Evolutionary conservation across 352 stramenopile species (phyloP).

Genomic region (Globisporangium perplexum): DNA sequence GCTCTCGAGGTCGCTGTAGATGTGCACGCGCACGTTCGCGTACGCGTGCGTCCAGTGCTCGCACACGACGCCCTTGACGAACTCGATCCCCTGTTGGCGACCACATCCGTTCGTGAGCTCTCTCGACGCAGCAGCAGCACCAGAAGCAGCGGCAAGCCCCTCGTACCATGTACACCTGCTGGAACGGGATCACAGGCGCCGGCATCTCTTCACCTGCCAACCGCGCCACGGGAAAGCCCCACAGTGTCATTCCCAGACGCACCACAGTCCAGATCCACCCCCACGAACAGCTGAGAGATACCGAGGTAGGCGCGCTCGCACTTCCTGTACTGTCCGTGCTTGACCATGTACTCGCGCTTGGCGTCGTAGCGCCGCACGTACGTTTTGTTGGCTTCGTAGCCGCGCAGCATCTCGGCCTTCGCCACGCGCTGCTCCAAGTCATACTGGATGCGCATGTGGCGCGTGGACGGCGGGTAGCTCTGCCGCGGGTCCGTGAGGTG

Average conservation of each 20-base stretch:
- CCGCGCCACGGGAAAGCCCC: too few species aligned
- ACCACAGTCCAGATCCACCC: neutral
- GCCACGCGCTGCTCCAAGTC: conserved; percentile 56
- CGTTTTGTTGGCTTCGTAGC: conserved; percentile 64
- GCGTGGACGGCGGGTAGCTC: conserved; percentile 48
- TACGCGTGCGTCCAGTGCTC: conserved; percentile 63
- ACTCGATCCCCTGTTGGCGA: conserved; percentile 39
- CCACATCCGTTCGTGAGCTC: neutral
- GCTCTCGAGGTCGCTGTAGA: conserved; percentile 45
- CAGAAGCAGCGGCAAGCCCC: neutral
- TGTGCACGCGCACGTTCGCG: conserved; percentile 41
- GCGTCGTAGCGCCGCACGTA: conserved; percentile 65
- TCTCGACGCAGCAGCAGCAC: neutral
- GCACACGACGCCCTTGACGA: conserved; percentile 44
- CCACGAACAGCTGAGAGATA: conserved; percentile 1
- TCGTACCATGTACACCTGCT: conserved; percentile 42
- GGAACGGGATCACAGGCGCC: conserved; percentile 37
- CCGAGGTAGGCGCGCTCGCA: conserved; percentile 69
- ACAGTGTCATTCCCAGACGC: too few species aligned
- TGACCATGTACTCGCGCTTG: conserved; percentile 74
- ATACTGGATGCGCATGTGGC: conserved; percentile 53
- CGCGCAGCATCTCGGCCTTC: conserved; percentile 47
- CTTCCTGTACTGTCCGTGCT: conserved; percentile 51
- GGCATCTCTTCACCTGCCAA: conserved; percentile 46
- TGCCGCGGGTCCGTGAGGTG: conserved; percentile 55